Evolutionary conservation across 306 rosid genomes (phyloP).

Genomic region (Cucumis melo): DNA sequence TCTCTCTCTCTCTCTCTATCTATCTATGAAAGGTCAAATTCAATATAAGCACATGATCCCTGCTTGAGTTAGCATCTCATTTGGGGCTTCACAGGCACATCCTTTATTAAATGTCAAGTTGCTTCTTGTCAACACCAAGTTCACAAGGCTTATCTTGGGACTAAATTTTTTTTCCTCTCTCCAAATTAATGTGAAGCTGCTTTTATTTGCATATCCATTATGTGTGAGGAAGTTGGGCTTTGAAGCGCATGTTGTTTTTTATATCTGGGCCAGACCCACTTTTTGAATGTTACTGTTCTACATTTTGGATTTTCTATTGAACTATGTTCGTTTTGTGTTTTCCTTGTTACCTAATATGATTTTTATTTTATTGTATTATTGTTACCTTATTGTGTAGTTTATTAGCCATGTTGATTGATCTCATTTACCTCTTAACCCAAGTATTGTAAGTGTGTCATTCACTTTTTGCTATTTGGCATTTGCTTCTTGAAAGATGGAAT

Average conservation of each 20-base stretch:
- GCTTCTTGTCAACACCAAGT: neutral
- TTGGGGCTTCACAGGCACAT: constrained; percentile 9
- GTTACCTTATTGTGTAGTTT: neutral
- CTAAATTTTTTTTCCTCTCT: neutral
- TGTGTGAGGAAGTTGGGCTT: neutral
- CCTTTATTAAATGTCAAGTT: neutral
- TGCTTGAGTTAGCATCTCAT: neutral
- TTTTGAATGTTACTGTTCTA: neutral
- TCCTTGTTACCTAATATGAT: neutral
- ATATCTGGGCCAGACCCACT: neutral
- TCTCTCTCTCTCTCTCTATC: neutral
- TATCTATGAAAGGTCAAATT: neutral
- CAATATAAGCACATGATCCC: constrained; percentile 8
- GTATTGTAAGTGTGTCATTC: neutral
- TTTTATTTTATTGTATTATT: neutral
- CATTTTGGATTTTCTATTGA: neutral
- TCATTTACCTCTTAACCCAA: neutral
- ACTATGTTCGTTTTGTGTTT: neutral
- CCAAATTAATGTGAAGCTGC: neutral
- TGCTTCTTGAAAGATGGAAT: neutral
- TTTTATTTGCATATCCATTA: neutral
- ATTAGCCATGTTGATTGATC: neutral
- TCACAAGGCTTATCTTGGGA: neutral
- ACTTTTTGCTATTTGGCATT: neutral
- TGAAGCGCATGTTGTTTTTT: neutral